Base-by-base conservation (phyloP, 2,329 filamentous ascomycete species). In the Neonectria punicea region DNA sequence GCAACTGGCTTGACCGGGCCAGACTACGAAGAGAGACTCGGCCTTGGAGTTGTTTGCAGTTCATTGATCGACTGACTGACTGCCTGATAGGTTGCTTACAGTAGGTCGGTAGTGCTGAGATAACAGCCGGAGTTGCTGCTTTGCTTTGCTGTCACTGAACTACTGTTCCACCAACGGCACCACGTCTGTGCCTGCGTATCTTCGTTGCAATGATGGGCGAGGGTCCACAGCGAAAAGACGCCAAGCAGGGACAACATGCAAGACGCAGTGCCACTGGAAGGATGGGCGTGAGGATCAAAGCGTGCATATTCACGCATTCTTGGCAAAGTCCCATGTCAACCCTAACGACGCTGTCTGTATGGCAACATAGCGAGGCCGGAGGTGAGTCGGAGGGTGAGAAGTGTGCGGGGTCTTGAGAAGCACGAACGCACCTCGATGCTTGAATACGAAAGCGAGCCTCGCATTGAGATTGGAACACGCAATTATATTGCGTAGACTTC, bases 291-390 rank as follows among this genome's bases (percentile, higher is more conserved):
- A 11, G 36, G 39, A 20, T 47, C 41, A 44, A 36, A 50, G 51
- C 22, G 32, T 50, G 56, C 44, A 60, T 63, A 59, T 64, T 36
- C 44, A 32, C 61, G 53, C 61, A 59, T 39, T 43, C 43, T 43
- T 39, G 16, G 20, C 43, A 51, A n/a, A 56, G 51, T 39, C 41
- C 36, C 4, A 20, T 34, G 34, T 44, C 43, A n/a, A 25, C 7
- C 16, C 55, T 36, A 46, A 28, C 22, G 10, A 36, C 10, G 43
- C 43, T 53, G 39, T n/a, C 28, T 34, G 22, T 28, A 30, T 25
- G 43, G 43, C 20, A 18, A 22, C 28, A 22, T 8, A 34, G n/a
- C 49, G 36, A 62, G 18, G 10, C 22, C 47, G 28, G 32, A 25
- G 25, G 25, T 25, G 25, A 25, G 25, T 25, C 25, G 25, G 25